A percentile compares a stretch with the other conserved stretches of the same genome.
phyloP scores from a whole-genome alignment of 2,329 filamentous ascomycete species.

The Pseudogymnoascus verrucosus region DNA sequence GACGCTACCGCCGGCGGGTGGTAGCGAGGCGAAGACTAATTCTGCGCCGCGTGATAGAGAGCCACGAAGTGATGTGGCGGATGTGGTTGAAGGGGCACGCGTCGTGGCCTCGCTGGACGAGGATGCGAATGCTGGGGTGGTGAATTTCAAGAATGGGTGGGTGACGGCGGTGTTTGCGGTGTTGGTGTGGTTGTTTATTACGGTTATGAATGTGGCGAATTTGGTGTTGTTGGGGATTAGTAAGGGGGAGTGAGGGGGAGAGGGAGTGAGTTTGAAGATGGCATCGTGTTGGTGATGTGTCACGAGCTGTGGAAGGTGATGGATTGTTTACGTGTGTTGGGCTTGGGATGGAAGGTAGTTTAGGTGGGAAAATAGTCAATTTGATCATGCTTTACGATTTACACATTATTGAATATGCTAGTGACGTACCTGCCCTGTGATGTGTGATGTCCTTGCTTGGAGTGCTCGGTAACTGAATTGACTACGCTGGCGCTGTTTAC shows the following conservation, averaged over 20 bases:
- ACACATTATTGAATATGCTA: not conserved
- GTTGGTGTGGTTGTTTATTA: conserved; percentile 65
- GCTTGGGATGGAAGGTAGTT: not conserved
- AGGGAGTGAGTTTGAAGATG: not conserved
- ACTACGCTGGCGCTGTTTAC: not conserved
- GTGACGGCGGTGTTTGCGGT: conserved; percentile 49
- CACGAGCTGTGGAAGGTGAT: not conserved
- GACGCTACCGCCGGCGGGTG: conserved; percentile 10
- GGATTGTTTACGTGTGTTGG: not conserved
- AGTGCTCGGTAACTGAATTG: not conserved
- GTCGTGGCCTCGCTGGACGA: conserved; percentile 21
- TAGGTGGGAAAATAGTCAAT: not conserved
- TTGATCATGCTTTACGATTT: not conserved
- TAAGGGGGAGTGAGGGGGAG: conserved; percentile 9
- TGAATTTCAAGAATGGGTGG: conserved; percentile 64
- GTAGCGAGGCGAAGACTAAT: not conserved
- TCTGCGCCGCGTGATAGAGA: not conserved
- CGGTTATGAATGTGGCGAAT: conserved; percentile 71
- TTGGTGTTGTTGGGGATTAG: conserved; percentile 54
- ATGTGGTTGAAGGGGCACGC: not conserved
- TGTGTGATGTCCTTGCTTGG: not conserved
- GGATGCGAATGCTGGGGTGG: conserved; percentile 21
- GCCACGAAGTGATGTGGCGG: not conserved
- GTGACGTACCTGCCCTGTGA: not conserved
- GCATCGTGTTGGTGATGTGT: not conserved